Evolutionary conservation across 768 basidiomycete genomes (phyloP).

Genomic region (Mycena sanguinolenta): DNA sequence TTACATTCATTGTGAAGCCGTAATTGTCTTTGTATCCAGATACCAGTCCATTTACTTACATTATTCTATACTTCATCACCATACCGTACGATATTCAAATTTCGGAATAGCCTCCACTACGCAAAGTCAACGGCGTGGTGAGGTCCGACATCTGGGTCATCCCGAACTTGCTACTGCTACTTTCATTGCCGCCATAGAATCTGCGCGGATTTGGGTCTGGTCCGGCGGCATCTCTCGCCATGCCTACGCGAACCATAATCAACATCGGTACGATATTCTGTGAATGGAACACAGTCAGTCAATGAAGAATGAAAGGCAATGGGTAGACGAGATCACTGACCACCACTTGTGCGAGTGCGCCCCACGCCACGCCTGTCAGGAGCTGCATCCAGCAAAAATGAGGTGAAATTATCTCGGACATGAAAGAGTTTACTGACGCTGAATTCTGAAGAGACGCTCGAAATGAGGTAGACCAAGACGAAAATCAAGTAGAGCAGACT

Average conservation of each 20-base stretch:
- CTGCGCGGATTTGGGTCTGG: neutral
- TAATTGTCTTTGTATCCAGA: too few relatives aligned
- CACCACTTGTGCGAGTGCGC: constrained; percentile 11
- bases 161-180: neutral
- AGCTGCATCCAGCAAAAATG: neutral
- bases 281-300: neutral
- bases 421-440: neutral
- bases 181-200: neutral
- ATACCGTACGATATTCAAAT: neutral
- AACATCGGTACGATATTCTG: constrained; percentile 23
- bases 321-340: constrained; percentile 3
- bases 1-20: too few relatives aligned
- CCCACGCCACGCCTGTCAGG: neutral
- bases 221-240: neutral
- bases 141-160: neutral
- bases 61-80: too few relatives aligned
- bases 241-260: constrained; percentile 18
- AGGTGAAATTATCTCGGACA: too few relatives aligned
- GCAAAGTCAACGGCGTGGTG: neutral
- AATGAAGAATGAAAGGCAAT: neutral
- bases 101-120: neutral
- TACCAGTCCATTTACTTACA: too few relatives aligned
- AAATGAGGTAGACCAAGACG: constrained; percentile 3
- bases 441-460: neutral
- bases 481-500: constrained; percentile 12